phyloP scores from a whole-genome alignment of 768 basidiomycete species.

The Boletus reticuloceps region DNA sequence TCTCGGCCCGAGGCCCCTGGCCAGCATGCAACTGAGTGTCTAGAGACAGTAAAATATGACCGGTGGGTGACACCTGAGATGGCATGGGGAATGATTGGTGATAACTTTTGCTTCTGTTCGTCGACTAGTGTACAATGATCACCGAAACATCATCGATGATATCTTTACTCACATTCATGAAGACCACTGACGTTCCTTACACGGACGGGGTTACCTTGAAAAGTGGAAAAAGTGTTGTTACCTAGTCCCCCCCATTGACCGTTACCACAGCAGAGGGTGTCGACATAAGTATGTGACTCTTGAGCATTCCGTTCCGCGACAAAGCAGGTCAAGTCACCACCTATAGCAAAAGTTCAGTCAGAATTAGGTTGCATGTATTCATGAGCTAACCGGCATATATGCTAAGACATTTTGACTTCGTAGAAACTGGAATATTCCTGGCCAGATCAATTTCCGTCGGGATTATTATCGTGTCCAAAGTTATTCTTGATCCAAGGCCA shows the following conservation, averaged over 20 bases:
- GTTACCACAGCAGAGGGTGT: constrained; percentile 76
- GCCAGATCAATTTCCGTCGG: constrained; percentile 85
- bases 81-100: constrained; percentile 59
- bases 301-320: constrained; percentile 55
- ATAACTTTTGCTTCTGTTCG: constrained; percentile 55
- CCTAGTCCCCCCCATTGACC: constrained; percentile 83
- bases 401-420: constrained; percentile 58
- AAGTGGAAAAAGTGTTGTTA: constrained; percentile 58
- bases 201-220: constrained; percentile 65
- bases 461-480: constrained; percentile 66
- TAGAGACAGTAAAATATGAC: constrained; percentile 74
- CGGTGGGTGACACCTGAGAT: constrained; percentile 70
- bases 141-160: constrained; percentile 1
- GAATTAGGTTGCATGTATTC: neutral
- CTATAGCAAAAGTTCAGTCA: constrained; percentile 31
- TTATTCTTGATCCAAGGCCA: constrained; percentile 65
- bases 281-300: constrained; percentile 38
- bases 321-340: constrained; percentile 78
- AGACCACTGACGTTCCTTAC: constrained; percentile 82
- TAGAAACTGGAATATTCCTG: constrained; percentile 48
- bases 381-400: constrained; percentile 56
- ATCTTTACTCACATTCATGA: constrained; percentile 67
- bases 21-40: constrained; percentile 54
- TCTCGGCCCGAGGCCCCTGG: constrained; percentile 58
- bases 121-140: constrained; percentile 46